Evolutionary conservation across 495 filamentous ascomycete genomes (phyloP).

Genomic region (Aspergillus indologenus): DNA sequence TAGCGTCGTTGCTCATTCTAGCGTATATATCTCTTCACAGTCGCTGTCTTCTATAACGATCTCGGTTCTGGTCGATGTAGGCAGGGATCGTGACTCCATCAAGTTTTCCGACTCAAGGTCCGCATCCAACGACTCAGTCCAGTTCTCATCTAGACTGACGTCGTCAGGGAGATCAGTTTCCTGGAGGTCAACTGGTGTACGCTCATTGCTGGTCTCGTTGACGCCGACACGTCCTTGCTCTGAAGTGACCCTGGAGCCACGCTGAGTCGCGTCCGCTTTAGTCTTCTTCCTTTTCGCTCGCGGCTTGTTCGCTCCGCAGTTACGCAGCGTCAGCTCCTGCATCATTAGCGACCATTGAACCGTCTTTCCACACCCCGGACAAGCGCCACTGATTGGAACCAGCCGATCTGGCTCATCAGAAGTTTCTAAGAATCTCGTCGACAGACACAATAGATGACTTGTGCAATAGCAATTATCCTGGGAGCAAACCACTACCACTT

Average conservation of each 20-base stretch:
- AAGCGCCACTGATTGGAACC: conserved; percentile 66
- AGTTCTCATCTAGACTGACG: conserved; percentile 34
- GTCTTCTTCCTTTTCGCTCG: conserved; percentile 58
- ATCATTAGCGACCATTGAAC: conserved; percentile 75
- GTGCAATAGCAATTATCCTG: conserved; percentile 60
- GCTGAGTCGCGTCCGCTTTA: conserved; percentile 24
- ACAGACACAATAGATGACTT: conserved; percentile 77
- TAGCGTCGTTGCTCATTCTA: conserved; percentile 36
- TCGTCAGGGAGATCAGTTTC: conserved; percentile 28
- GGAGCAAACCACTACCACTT: conserved; percentile 68
- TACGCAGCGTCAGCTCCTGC: conserved; percentile 72
- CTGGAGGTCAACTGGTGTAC: not conserved
- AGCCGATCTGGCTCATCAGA: conserved; percentile 43
- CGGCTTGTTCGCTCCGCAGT: conserved; percentile 62
- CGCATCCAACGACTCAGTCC: conserved; percentile 32
- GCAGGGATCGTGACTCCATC: conserved; percentile 12
- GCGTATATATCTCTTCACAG: conserved; percentile 47
- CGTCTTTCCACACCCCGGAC: conserved; percentile 63
- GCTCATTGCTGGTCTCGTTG: conserved; percentile 5
- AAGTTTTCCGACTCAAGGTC: conserved; percentile 35
- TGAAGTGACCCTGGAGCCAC: not conserved
- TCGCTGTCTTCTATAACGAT: conserved; percentile 64
- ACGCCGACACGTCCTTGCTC: not conserved
- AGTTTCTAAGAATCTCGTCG: conserved; percentile 56
- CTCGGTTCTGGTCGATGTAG: conserved; percentile 26